Evolutionary conservation across 371 early-diverging fungal genomes (phyloP).

Genomic region (Circinella umbellata): DNA sequence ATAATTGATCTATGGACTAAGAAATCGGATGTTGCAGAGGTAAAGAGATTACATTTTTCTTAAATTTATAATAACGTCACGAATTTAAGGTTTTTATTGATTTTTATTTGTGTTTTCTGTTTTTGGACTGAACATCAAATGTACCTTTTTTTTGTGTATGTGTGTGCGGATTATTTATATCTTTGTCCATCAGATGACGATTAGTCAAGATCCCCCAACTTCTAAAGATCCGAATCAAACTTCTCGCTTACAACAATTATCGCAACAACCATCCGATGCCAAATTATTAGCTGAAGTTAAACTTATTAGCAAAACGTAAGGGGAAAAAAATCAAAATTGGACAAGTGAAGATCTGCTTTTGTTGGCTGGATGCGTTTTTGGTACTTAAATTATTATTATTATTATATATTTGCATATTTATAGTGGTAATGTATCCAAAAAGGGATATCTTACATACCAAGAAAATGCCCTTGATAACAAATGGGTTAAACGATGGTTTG

Average conservation of each 20-base stretch:
- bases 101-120: constrained; percentile 14
- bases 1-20: constrained; percentile 54
- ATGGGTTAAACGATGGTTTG: constrained; percentile 86
- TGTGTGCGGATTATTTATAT: no score
- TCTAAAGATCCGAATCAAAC: constrained; percentile 23
- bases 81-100: neutral
- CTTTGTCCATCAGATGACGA: constrained; percentile 34
- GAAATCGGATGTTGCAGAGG: constrained; percentile 51
- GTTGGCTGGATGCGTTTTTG: constrained; percentile 1
- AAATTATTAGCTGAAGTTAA: constrained; percentile 65
- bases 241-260: constrained; percentile 15
- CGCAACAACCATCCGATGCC: constrained; percentile 18
- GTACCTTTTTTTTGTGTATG: no score
- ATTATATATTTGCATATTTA: constrained; percentile 33
- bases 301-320: constrained; percentile 60
- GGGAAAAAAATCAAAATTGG: neutral
- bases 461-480: constrained; percentile 61
- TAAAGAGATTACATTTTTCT: constrained; percentile 24
- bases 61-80: neutral
- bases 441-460: constrained; percentile 66
- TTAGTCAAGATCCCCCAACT: constrained; percentile 57
- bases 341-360: neutral
- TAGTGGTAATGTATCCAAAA: constrained; percentile 64
- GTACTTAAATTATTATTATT: constrained; percentile 28
- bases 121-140: neutral